phyloP scores from a whole-genome alignment of 1,284 basidiomycete genomes.

The Apiotrichum akiyoshidainum region DNA sequence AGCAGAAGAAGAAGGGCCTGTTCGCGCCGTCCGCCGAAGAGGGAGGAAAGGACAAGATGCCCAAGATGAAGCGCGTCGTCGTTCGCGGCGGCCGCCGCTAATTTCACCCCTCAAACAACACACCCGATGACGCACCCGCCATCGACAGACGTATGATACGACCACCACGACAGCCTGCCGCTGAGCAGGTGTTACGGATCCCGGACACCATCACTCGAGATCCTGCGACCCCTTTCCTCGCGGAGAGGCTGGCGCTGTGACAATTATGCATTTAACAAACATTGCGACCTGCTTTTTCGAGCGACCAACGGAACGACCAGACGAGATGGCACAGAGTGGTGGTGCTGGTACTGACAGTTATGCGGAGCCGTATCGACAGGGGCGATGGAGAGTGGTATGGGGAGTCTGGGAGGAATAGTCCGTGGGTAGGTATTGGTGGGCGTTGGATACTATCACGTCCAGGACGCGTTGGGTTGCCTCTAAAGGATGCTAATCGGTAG shows the following conservation, averaged over 20 bases:
- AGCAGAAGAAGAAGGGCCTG: conserved; percentile 46
- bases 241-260: conserved; percentile 24
- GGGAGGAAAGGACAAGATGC: conserved; percentile 32
- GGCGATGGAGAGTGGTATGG: too few species aligned
- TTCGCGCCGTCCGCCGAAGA: conserved; percentile 17
- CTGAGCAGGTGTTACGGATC: background rate
- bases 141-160: background rate
- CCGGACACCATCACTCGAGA: too few species aligned
- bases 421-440: too few species aligned
- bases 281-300: conserved; percentile 13
- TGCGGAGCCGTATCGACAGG: background rate
- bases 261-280: conserved; percentile 24
- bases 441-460: too few species aligned
- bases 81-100: conserved; percentile 46
- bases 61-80: conserved; percentile 46
- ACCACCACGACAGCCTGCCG: background rate
- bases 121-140: background rate
- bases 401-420: too few species aligned
- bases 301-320: too few species aligned
- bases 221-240: conserved; percentile 22
- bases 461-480: too few species aligned
- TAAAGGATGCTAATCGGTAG: too few species aligned
- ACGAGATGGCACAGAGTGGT: too few species aligned
- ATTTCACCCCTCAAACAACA: background rate
- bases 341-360: background rate